Base-by-base conservation (phyloP, 148 eudicot genomes). In the Rhododendron williamsianum region DNA sequence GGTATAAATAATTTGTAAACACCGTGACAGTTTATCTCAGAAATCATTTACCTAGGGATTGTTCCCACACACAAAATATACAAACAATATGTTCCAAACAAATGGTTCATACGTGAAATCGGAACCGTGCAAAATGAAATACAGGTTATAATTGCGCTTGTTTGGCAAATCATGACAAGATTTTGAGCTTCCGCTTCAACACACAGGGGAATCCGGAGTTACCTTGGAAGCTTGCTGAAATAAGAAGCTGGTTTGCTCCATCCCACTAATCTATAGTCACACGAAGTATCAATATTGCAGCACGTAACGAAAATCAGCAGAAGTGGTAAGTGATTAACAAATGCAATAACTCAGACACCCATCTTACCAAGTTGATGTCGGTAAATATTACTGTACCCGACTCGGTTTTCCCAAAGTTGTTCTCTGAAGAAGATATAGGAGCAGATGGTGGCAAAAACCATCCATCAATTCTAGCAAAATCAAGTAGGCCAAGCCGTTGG, bases 141-240 rank as follows among this genome's bases (percentile, higher is more conserved):
- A 23, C 2, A 1, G 36, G 23, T 13, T 49, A 27, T 52, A 52
- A 27, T 27, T 80, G 41, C 58, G 65, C 9, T 51, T 25, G 36
- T 78, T 80, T 30, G 60, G 27, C 5, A 60, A 56, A 58, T 74
- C 80, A 51, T 72, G 3, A 41, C 21, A 52, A 77, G 45, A 41
- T 35, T 45, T 81, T n/a, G 9, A 41, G 23, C 3, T 58, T 46
- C 49, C 6, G 67, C 48, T 11, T 48, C 12, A 9, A 65, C 38
- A 67, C 36, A 67, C 12, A 16, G 45, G 9, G 45, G 45, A 60
- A 85, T 9, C 30, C 18, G 2, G 13, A 76, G 81, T 43, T 87
- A 95, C 98, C 98, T 92, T 95, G 86, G 98, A 92, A 65, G 98
- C 94, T 90, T 96, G 98, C 89, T 96, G 98, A 90, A 96, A 96